phyloP scores from a whole-genome alignment of 2,329 filamentous ascomycete genomes.

The Epicoccum nigrum region DNA sequence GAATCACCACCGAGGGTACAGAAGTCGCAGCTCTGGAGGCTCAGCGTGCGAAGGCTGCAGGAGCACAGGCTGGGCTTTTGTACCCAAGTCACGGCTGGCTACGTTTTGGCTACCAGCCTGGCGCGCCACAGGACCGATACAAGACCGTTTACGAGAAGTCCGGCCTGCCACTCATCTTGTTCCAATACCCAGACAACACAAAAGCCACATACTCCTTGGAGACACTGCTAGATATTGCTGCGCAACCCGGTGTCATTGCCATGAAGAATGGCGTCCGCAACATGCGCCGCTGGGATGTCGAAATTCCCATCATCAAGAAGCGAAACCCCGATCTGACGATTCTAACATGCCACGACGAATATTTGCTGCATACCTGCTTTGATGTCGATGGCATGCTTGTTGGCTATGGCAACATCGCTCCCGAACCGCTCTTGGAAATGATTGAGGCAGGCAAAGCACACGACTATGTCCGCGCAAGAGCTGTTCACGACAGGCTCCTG shows the following conservation, averaged over 20 bases:
- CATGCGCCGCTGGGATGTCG: conserved; percentile 63
- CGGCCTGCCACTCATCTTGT: conserved; percentile 58
- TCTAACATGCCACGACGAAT: conserved; percentile 61
- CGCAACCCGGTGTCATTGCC: conserved; percentile 59
- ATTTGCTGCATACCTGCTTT: conserved; percentile 59
- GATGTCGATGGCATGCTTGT: conserved; percentile 62
- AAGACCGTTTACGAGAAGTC: conserved; percentile 58
- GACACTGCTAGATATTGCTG: conserved; percentile 60
- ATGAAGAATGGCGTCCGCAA: conserved; percentile 65
- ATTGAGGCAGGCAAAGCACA: conserved; percentile 58
- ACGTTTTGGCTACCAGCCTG: conserved; percentile 62
- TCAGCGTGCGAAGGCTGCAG: conserved; percentile 58
- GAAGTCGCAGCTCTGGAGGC: conserved; percentile 60
- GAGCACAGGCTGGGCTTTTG: conserved; percentile 58
- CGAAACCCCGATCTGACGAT: conserved; percentile 59
- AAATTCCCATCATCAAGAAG: conserved; percentile 59
- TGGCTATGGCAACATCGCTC: conserved; percentile 61
- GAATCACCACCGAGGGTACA: conserved; percentile 61
- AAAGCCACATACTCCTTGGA: conserved; percentile 60
- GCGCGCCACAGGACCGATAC: conserved; percentile 61
- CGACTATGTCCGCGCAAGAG: conserved; percentile 57
- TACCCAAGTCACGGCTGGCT: conserved; percentile 63
- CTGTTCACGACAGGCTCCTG: conserved; percentile 58
- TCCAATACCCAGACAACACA: conserved; percentile 61
- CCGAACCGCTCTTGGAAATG: conserved; percentile 57